Base-by-base conservation (phyloP, 75 land plant genomes). In the Gnetum montanum region DNA sequence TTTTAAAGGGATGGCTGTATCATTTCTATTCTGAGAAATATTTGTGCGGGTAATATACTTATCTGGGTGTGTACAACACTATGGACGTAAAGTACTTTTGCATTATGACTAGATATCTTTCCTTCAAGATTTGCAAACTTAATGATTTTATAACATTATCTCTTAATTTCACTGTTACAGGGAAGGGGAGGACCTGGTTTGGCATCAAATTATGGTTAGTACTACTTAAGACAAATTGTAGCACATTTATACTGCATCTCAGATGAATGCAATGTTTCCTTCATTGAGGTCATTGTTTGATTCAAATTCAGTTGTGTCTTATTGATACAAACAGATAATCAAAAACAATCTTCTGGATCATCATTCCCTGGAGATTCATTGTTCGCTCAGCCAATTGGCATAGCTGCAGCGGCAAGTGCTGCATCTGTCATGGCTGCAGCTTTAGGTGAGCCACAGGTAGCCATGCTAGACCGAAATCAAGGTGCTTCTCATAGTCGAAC, bases 111-210 rank as follows among this genome's bases (percentile, higher is more conserved):
- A n/a, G n/a, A n/a, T n/a, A n/a, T n/a, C n/a, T n/a, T n/a, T n/a
- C n/a, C n/a, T n/a, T n/a, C n/a, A n/a, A n/a, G n/a, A n/a, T n/a
- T n/a, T n/a, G n/a, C n/a, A n/a, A n/a, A n/a, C n/a, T 52, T 16
- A 8, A 40, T 0, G 22, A 31, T 33, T 31, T 52, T 52, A 52
- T 31, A 16, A 20, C 11, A 13, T 13, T 52, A 30, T 31, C 31
- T 13, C 31, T 52, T 30, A n/a, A 31, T 19, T 52, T 24, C 33
- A 36, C 54, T 51, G 54, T 24, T 69, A 66, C 73, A 84, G 88
- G 88, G 80, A 37, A 80, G 88, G 35, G 88, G 84, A 58, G 88
- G 88, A 57, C 84, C 84, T 51, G 88, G 88, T 31, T 31, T 71
- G 58, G 57, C 63, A 46, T 52, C 78, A 64, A 74, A 58, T 71